Base-by-base conservation (phyloP, 2,329 filamentous ascomycete species). In the Fusarium napiforme region DNA sequence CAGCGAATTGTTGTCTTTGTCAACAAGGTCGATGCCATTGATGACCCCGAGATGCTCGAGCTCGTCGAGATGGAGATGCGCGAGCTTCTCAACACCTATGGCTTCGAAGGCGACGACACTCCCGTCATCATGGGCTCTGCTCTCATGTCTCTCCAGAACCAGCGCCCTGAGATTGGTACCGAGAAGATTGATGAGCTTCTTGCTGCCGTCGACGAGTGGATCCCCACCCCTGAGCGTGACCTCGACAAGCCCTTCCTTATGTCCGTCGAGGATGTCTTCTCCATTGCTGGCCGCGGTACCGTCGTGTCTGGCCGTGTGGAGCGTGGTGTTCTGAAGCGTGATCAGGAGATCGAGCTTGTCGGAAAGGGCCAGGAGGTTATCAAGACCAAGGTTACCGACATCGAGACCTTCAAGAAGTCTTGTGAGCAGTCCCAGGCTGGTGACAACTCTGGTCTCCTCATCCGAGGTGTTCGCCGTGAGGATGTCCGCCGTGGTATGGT, bases 1-100 rank as follows among this genome's bases (percentile, higher is more conserved):
- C 94, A 98, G 89, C 94, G 92, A 86, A 96, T 98, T 77, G 96
- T 99, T 75, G 97, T 99, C 78, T 99, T 99, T 84, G 96, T 99
- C 85, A 99, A 99, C 93, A 99, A 99, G 90, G 90, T 98, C 82
- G 96, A 99, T 84, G 94, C 95, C 76, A 91, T 99, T 73, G 96
- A 98, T 78, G 96, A 99, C 87, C 93, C 94, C 72, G 96, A 99
- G 87, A 99, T 99, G 96, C 90, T 99, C 91, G 96, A 99, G 87
- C 93, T 99, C 68, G 96, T 99, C 83, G 96, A 99, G 90, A 97
- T 99, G 93, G 96, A 99, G 88, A 99, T 99, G 96, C 94, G 96
- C 81, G 96, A 99, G 87, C 92, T 99, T 63, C 92, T 99, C 69
- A 90, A 82, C 80, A 92, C 91, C 78, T 99, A 99, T 85, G 95